phyloP scores from a whole-genome alignment of 768 basidiomycete genomes.

The Suillus clintonianus region DNA sequence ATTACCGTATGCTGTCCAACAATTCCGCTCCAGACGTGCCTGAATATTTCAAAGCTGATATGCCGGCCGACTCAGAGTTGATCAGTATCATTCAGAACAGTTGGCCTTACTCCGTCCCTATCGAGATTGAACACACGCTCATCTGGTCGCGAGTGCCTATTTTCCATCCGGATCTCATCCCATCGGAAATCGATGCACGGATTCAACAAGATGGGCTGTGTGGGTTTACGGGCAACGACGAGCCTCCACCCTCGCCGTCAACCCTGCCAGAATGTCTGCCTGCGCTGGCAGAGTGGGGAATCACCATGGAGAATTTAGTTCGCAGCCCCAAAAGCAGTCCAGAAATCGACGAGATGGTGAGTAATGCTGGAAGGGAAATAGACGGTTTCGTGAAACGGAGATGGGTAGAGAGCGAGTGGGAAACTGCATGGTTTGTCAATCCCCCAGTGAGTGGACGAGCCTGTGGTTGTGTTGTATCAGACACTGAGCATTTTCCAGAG shows the following conservation, averaged over 20 bases:
- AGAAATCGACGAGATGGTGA: conserved; percentile 54
- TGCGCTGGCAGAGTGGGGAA: conserved; percentile 68
- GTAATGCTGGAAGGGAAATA: conserved; percentile 57
- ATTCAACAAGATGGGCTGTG: conserved; percentile 77
- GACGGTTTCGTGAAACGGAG: conserved; percentile 60
- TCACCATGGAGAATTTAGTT: conserved; percentile 63
- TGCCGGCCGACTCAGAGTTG: conserved; percentile 46
- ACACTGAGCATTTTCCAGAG: conserved; percentile 44
- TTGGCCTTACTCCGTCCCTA: conserved; percentile 89
- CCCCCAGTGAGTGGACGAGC: conserved; percentile 61
- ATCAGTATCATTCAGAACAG: conserved; percentile 80
- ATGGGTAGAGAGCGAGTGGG: conserved; percentile 79
- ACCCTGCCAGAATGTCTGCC: conserved; percentile 57
- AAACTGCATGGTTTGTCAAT: conserved; percentile 91
- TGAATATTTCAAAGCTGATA: conserved; percentile 67
- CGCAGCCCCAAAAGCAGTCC: conserved; percentile 50
- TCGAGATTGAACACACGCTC: conserved; percentile 71
- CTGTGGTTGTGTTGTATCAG: neutral
- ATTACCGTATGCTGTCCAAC: too few relatives aligned
- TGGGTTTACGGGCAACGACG: conserved; percentile 71
- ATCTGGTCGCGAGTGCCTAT: conserved; percentile 80
- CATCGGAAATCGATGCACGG: conserved; percentile 51
- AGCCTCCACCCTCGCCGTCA: conserved; percentile 61
- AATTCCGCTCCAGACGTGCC: too few relatives aligned
- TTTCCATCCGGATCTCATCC: conserved; percentile 59